Base-by-base conservation (phyloP, 2,329 filamentous ascomycete genomes). In the Aspergillus oerlinghausenensis region DNA sequence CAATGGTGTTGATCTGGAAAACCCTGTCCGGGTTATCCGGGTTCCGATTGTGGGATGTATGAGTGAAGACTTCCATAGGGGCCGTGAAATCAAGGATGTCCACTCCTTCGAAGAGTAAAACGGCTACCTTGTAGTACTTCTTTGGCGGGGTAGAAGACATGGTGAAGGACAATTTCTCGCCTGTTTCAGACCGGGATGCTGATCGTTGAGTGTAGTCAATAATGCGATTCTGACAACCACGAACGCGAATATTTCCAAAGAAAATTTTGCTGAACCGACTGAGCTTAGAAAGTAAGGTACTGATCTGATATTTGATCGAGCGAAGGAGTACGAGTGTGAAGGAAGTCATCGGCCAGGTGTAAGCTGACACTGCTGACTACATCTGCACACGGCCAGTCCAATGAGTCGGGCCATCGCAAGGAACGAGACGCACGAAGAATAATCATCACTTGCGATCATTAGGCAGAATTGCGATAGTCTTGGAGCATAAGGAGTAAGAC, bases 51-150 rank as follows among this genome's bases (percentile, higher is more conserved):
- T 69, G 63, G 35, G 54, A 62, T 49, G 64, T 67, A 60, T 67
- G 64, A 35, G 65, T 66, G 55, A 74, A 67, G 38, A 77, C 65
- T 56, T 77, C 74, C 25, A 70, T 60, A 3, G 75, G 75, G 1
- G 72, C 75, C 25, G 67, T 64, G 56, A 76, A 76, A 65, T 77
- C 75, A 50, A 77, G 71, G 51, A 77, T 68, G 55, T 77, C 75
- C 26, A 67, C 72, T 10, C 67, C 61, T 3, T 66, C 61, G 61
- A 73, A 77, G 25, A 78, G 59, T 25, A 77, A 64, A 1, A 75
- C 65, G 19, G 70, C 75, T n/a, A 75, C 69, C 55, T 70, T 70
- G 67, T 70, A 70, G 56, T 66, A 57, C 26, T 63, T 54, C 25
- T 65, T 62, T 1, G 50, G 26, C 10, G 23, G 43, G 43, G 43